Conservation (phyloP, 108 stramenopile genomes). For the Pseudonitzschia delicatissima region DNA sequence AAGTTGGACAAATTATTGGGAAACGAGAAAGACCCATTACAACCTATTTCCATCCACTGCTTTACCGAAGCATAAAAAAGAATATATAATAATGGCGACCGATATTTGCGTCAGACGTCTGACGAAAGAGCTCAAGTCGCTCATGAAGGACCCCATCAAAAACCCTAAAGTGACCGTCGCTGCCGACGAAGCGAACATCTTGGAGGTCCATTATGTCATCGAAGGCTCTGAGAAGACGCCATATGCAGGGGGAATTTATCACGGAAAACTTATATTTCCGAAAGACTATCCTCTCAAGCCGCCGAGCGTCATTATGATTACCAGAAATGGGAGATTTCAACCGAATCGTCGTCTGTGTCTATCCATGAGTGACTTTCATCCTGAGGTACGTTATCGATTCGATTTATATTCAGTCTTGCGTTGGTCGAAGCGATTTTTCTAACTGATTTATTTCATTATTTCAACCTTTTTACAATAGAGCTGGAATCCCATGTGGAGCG, state of each 20-base stretch:
- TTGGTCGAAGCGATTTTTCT: neutral
- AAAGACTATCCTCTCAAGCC: constrained; percentile 94
- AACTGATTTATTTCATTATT: neutral
- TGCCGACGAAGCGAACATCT: constrained; percentile 76
- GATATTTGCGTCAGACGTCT: constrained; percentile 78
- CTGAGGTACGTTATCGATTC: constrained; percentile 3
- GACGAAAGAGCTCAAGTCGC: constrained; percentile 67
- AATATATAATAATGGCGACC: constrained; percentile 63
- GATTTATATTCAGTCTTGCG: neutral
- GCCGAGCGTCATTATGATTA: constrained; percentile 92
- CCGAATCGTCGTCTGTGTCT: constrained; percentile 84
- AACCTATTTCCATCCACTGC: too few relatives aligned
- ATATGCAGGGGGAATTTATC: constrained; percentile 77
- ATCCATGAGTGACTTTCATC: constrained; percentile 72
- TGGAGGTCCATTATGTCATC: constrained; percentile 97
- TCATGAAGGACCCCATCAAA: constrained; percentile 74
- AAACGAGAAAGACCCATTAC: too few relatives aligned
- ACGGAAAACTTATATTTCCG: constrained; percentile 81
- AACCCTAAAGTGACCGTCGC: constrained; percentile 68
- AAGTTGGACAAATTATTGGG: too few relatives aligned
- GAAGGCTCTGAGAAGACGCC: constrained; percentile 79
- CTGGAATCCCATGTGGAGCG: constrained; percentile 96
- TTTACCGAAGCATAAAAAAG: too few relatives aligned
- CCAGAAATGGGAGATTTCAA: constrained; percentile 89
- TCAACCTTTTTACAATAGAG: constrained; percentile 10